These are phyloP conservation scores for Podospora anserina DNA, from an alignment of 495 filamentous ascomycete genomes.

Conservation along the genomic window DNA sequence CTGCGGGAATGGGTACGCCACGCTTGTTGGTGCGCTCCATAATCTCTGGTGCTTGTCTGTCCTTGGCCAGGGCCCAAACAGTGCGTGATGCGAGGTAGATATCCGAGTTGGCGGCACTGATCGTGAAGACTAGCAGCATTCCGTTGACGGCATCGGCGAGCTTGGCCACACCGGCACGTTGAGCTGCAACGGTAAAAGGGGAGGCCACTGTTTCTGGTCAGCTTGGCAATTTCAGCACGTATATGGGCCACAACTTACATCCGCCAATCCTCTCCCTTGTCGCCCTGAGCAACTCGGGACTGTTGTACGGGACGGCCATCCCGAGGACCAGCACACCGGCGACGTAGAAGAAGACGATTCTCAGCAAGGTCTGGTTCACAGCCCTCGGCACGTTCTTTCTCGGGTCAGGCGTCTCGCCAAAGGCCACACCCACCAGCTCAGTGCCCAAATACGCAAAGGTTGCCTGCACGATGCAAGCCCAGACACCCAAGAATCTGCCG, in stretches of 20 bases:
- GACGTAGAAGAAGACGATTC: constrained; percentile 74
- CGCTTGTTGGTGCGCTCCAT: constrained; percentile 66
- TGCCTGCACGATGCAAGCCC: constrained; percentile 72
- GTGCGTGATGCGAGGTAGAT: constrained; percentile 82
- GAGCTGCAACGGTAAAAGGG: constrained; percentile 63
- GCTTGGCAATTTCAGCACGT: not conserved
- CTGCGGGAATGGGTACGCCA: constrained; percentile 72
- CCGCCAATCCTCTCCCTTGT: constrained; percentile 44
- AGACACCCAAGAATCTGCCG: constrained; percentile 69
- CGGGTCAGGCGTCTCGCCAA: constrained; percentile 76
- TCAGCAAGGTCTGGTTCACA: constrained; percentile 68
- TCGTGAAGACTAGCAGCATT: constrained; percentile 73
- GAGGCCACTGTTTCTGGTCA: constrained; percentile 48
- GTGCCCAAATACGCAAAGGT: constrained; percentile 84
- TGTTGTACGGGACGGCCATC: constrained; percentile 61
- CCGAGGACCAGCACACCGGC: constrained; percentile 68
- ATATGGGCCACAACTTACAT: constrained; percentile 21
- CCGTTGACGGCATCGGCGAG: constrained; percentile 76
- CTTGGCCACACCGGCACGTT: constrained; percentile 60
- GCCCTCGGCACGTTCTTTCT: constrained; percentile 70
- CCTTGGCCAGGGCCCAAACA: constrained; percentile 71
- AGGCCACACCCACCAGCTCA: constrained; percentile 77
- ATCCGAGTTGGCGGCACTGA: constrained; percentile 74
- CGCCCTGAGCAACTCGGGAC: constrained; percentile 55
- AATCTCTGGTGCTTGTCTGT: constrained; percentile 70